phyloP scores from a whole-genome alignment of 352 stramenopile genomes.

The Pythium graminicola region DNA sequence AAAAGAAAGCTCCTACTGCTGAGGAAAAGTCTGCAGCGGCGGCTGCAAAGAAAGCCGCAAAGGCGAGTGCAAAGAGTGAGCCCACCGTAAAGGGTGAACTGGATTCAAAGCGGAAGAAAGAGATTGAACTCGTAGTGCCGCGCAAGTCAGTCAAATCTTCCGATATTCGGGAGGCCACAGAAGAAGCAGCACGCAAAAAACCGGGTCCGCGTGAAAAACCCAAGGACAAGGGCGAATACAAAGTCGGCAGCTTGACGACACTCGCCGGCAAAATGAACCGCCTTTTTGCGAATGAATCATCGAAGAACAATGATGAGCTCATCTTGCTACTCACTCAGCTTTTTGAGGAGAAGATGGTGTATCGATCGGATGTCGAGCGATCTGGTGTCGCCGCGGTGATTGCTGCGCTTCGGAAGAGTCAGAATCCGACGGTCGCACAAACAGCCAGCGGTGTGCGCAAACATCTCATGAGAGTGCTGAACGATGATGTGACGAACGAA shows the following conservation, averaged over 20 bases:
- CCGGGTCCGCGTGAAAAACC: constrained; percentile 32
- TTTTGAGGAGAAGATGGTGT: constrained; percentile 67
- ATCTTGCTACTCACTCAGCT: constrained; percentile 66
- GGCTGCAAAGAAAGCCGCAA: constrained; percentile 34
- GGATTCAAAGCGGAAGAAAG: constrained; percentile 72
- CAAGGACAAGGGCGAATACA: constrained; percentile 65
- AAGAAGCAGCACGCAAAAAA: constrained; percentile 62
- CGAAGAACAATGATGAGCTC: constrained; percentile 68
- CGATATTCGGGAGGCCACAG: constrained; percentile 67
- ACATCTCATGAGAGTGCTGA: constrained; percentile 64
- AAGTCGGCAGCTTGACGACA: constrained; percentile 43
- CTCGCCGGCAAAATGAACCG: constrained; percentile 62
- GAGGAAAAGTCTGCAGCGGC: constrained; percentile 26
- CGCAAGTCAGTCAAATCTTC: constrained; percentile 72
- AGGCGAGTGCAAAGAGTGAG: constrained; percentile 33
- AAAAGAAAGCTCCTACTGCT: constrained; percentile 37
- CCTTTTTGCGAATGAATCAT: constrained; percentile 56
- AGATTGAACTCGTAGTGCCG: constrained; percentile 71
- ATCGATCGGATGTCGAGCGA: constrained; percentile 57
- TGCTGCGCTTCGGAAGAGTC: constrained; percentile 54
- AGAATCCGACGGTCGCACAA: constrained; percentile 55
- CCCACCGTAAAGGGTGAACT: constrained; percentile 36
- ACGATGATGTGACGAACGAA: constrained; percentile 36
- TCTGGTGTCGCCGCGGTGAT: constrained; percentile 69
- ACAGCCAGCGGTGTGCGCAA: constrained; percentile 73